Conservation (phyloP, 768 basidiomycete genomes). For the Chalciporus sphaerocephalus region DNA sequence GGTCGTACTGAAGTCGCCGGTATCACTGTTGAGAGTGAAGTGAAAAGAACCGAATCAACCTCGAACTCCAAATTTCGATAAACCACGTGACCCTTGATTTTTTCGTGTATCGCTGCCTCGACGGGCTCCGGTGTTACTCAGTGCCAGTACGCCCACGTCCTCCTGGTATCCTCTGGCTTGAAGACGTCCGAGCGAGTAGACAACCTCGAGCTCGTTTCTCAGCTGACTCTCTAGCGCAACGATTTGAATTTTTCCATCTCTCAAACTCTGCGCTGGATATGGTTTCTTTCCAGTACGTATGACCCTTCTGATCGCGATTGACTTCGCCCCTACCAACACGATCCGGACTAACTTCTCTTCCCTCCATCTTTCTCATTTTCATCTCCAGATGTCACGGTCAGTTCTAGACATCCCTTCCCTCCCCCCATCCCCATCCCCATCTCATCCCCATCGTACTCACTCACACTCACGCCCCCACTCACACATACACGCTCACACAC, state of each 20-base stretch:
- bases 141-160: neutral
- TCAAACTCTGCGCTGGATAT: slow-evolving; percentile 30
- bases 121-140: too few species aligned
- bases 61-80: too few species aligned
- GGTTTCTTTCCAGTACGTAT: slow-evolving; percentile 71
- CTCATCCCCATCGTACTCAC: slow-evolving; percentile 2
- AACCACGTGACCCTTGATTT: neutral
- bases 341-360: neutral
- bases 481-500: too few species aligned
- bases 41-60: too few species aligned
- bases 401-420: slow-evolving; percentile 14
- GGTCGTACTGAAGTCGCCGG: too few species aligned
- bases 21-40: too few species aligned
- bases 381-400: slow-evolving; percentile 64
- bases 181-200: too few species aligned
- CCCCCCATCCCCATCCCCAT: neutral
- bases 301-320: neutral
- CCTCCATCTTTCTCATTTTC: slow-evolving; percentile 5
- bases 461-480: neutral
- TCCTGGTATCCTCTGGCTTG: too few species aligned
- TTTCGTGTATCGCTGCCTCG: neutral
- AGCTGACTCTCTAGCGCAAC: neutral
- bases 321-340: neutral
- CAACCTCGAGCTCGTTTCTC: neutral
- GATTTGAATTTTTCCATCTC: neutral